phyloP scores from a whole-genome alignment of 495 filamentous ascomycete genomes.

The Tetracladium marchalianum region DNA sequence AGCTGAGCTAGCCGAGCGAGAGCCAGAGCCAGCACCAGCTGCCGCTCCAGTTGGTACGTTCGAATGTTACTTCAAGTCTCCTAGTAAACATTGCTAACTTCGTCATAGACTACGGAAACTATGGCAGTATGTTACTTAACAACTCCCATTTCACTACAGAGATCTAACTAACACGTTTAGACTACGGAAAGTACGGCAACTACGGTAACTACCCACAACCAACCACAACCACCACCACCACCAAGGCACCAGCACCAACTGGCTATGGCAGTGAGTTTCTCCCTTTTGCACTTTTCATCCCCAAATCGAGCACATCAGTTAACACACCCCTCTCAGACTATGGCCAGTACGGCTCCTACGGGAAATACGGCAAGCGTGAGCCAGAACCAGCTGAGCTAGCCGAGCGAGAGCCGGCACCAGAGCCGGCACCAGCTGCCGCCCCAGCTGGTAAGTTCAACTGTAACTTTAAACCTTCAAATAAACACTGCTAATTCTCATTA shows the following conservation, averaged over 20 bases:
- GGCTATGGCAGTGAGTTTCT: not conserved
- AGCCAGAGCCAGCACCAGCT: constrained; percentile 2
- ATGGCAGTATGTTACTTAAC: constrained; percentile 5
- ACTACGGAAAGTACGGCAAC: constrained; percentile 3
- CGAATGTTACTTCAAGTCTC: not conserved
- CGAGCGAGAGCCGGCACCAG: constrained; percentile 3
- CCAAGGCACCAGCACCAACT: not conserved
- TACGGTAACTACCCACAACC: constrained; percentile 4
- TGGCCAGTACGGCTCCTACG: not conserved
- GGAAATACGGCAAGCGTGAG: not conserved
- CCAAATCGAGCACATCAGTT: too few relatives aligned
- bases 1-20: constrained; percentile 1
- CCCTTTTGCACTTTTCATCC: too few relatives aligned
- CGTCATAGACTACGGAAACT: constrained; percentile 4
- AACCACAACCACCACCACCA: not conserved
- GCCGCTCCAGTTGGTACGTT: not conserved
- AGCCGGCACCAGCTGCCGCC: not conserved
- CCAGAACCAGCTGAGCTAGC: not conserved
- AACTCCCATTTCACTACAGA: not conserved
- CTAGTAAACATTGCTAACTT: not conserved
- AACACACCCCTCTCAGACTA: not conserved
- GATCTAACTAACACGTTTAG: not conserved
- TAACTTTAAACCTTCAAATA: not conserved
- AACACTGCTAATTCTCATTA: not conserved
- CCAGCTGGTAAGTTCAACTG: not conserved